A percentile compares a stretch with the other conserved stretches of the same genome.
These are phyloP conservation scores for Clitopilus passeckerianus DNA, from an alignment of 768 basidiomycete species.

Conservation along the genomic window DNA sequence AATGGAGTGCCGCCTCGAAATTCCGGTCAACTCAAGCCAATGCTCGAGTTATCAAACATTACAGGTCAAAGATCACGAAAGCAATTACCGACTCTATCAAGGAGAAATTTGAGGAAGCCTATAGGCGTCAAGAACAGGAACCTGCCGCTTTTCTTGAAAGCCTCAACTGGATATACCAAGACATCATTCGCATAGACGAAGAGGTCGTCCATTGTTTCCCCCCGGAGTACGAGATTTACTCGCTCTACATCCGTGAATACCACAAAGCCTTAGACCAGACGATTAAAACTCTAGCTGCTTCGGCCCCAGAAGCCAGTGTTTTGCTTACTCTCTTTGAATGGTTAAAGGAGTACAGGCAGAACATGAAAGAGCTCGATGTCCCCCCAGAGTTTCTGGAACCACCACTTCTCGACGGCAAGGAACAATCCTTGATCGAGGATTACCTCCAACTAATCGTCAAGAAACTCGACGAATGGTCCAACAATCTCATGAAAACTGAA, in stretches of 20 bases:
- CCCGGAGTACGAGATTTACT: conserved; percentile 84
- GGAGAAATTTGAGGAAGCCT: conserved; percentile 63
- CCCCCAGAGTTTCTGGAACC: conserved; percentile 80
- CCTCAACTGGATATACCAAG: conserved; percentile 90
- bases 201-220: conserved; percentile 92
- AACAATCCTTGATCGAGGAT: conserved; percentile 90
- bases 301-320: conserved; percentile 83
- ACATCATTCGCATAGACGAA: conserved; percentile 87
- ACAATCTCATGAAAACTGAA: conserved; percentile 91
- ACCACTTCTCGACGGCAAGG: conserved; percentile 90
- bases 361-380: conserved; percentile 91
- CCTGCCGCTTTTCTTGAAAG: conserved; percentile 72
- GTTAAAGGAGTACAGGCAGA: conserved; percentile 93
- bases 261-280: conserved; percentile 79
- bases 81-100: conserved; percentile 76
- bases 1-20: conserved; percentile 88
- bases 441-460: conserved; percentile 90
- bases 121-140: conserved; percentile 54
- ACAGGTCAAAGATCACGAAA: conserved; percentile 84
- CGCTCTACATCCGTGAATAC: conserved; percentile 80
- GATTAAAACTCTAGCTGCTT: conserved; percentile 62
- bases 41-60: conserved; percentile 91
- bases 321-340: conserved; percentile 85
- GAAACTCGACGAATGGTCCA: conserved; percentile 96
- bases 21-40: conserved; percentile 93